A percentile compares a stretch with the other conserved stretches of the same genome.
These are phyloP conservation scores for Aurantiochytrium sp. DNA, from an alignment of 108 stramenopile genomes.

Conservation along the genomic window DNA sequence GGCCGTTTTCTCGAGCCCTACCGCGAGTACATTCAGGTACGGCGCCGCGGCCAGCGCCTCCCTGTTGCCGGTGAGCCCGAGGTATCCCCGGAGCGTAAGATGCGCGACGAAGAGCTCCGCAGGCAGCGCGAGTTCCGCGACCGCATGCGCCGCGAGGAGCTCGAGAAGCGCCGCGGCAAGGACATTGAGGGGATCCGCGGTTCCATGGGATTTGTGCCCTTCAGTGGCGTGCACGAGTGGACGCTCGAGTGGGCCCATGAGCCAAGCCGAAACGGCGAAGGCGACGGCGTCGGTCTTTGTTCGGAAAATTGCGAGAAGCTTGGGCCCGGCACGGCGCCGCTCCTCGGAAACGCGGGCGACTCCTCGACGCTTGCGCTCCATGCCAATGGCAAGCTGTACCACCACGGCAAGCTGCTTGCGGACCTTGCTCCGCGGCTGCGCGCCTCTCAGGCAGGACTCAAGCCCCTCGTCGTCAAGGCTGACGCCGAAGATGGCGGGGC, in stretches of 20 bases:
- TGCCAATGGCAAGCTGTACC: constrained; percentile 31
- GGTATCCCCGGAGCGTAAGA: background rate
- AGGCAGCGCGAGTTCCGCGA: background rate
- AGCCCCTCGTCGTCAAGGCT: background rate
- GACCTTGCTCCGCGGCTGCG: background rate
- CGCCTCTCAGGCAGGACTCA: background rate
- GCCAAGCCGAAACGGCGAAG: constrained; percentile 23
- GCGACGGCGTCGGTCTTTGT: constrained; percentile 38
- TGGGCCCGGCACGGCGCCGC: constrained; percentile 25
- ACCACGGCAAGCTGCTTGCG: constrained; percentile 17
- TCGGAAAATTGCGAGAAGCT: constrained; percentile 29
- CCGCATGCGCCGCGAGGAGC: background rate
- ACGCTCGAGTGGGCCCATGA: constrained; percentile 30
- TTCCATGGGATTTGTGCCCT: constrained; percentile 29
- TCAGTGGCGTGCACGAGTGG: constrained; percentile 38
- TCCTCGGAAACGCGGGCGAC: background rate
- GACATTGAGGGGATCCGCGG: constrained; percentile 38
- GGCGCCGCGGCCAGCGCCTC: constrained; percentile 31
- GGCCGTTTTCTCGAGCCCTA: background rate
- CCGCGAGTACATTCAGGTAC: background rate
- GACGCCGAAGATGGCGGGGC: background rate
- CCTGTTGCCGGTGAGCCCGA: constrained; percentile 4
- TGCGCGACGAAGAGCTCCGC: constrained; percentile 25
- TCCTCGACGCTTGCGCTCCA: background rate
- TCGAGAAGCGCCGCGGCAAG: constrained; percentile 30